Base-by-base conservation (phyloP, 2,329 filamentous ascomycete genomes). In the Alternaria hordeiaustralica region DNA sequence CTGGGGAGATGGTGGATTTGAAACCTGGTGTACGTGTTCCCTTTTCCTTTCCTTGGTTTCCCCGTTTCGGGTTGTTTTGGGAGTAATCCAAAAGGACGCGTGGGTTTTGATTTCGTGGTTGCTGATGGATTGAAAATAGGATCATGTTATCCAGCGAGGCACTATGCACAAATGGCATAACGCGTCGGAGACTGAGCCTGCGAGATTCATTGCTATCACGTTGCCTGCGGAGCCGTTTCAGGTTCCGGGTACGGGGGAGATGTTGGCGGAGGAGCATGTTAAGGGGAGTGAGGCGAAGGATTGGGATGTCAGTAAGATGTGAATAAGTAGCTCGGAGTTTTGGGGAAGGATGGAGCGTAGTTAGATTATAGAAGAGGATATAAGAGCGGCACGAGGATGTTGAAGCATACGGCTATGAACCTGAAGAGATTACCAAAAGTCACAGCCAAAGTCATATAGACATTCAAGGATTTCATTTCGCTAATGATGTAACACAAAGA, bases 161-260 rank as follows among this genome's bases (percentile, higher is more conserved):
- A 74, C 70, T 4, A 65, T 71, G 61, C 70, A 74, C 46, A 73
- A 70, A 36, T 73, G 71, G 71, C 55, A 56, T 5, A 70, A 70
- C 23, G 53, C 41, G 1, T 65, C 58, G 0, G 46, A 68, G 26
- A 74, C 71, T 3, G 69, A 73, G 57, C 63, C 71, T 0, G 64
- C 69, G n/a, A 62, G 71, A 6, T 67, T 74, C 36, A 58, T 74
- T 13, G 71, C 66, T 13, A 62, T 72, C 3, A 71, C 65, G 41
- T 43, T 72, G n/a, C 71, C 69, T 8, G 68, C 63, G n/a, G 66
- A 72, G 60, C 64, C 69, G 8, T 73, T 72, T 46, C 56, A 65
- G 47, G 68, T 73, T 30, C 69, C 66, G 1, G 64, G 71, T 12
- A 74, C 68, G 5, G 68, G 63, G 8, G 51, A 72, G 55, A 66